phyloP scores from a whole-genome alignment of 331 rosid genomes.

The Pyrus hybrid region DNA sequence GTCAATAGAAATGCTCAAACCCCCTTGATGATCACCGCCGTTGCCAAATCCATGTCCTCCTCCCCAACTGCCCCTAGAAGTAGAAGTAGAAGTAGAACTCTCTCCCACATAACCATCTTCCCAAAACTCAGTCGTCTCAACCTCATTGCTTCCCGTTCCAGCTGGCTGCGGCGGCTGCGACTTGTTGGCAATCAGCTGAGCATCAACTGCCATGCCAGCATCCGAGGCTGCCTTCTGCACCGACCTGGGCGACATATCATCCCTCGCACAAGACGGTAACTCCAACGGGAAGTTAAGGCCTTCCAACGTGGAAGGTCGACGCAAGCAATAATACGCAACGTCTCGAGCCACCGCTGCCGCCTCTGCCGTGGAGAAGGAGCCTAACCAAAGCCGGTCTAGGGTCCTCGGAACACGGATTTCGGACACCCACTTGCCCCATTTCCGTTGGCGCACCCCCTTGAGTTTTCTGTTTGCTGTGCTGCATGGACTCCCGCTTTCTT shows the following conservation, averaged over 20 bases:
- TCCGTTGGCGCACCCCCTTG: slow-evolving; percentile 71
- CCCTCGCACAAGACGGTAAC: slow-evolving; percentile 14
- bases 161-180: background rate
- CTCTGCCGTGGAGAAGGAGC: slow-evolving; percentile 60
- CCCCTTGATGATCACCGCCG: slow-evolving; percentile 8
- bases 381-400: slow-evolving; percentile 65
- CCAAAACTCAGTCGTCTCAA: slow-evolving; percentile 9
- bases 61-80: background rate
- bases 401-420: slow-evolving; percentile 82
- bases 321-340: slow-evolving; percentile 55
- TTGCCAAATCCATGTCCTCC: background rate
- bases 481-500: background rate
- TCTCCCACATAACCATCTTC: background rate
- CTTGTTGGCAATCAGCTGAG: slow-evolving; percentile 19
- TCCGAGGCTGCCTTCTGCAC: slow-evolving; percentile 76
- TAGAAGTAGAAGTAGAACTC: background rate
- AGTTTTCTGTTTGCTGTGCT: slow-evolving; percentile 13
- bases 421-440: slow-evolving; percentile 96
- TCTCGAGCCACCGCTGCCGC: slow-evolving; percentile 85
- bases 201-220: slow-evolving; percentile 81
- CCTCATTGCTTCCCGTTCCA: background rate
- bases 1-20: slow-evolving; percentile 57
- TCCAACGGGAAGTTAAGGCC: slow-evolving; percentile 57
- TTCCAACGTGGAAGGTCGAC: slow-evolving; percentile 39
- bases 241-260: slow-evolving; percentile 57